phyloP scores from a whole-genome alignment of 2,329 filamentous ascomycete species.

The Arthrobotrys megalospora region DNA sequence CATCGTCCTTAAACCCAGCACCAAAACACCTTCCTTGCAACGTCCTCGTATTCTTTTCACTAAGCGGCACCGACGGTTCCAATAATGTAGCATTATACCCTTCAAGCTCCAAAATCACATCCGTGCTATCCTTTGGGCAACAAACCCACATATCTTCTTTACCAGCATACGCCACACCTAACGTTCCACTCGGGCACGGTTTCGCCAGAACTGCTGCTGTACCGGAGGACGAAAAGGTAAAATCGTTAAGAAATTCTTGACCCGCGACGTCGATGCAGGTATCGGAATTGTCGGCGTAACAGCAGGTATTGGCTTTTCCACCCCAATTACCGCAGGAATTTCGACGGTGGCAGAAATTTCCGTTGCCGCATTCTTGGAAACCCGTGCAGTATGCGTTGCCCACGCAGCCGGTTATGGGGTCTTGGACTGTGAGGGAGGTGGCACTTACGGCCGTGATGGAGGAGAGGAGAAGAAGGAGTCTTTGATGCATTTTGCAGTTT shows the following conservation, averaged over 20 bases:
- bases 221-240: slow-evolving; percentile 6
- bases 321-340: slow-evolving; percentile 34
- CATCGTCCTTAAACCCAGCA: background rate
- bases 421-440: background rate
- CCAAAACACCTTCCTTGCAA: slow-evolving; percentile 12
- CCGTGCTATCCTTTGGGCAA: background rate
- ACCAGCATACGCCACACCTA: background rate
- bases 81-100: slow-evolving; percentile 21
- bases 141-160: background rate
- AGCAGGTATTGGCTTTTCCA: slow-evolving; percentile 8
- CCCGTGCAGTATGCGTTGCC: slow-evolving; percentile 19
- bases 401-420: slow-evolving; percentile 6
- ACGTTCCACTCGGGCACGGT: slow-evolving; percentile 4
- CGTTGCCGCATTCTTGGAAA: background rate
- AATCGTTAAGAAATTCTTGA: background rate
- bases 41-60: background rate
- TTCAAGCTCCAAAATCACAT: slow-evolving; percentile 13
- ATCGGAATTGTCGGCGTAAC: slow-evolving; percentile 1
- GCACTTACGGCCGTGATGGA: slow-evolving; percentile 2
- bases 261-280: slow-evolving; percentile 2
- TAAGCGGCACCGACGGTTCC: background rate
- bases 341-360: slow-evolving; percentile 12
- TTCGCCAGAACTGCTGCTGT: slow-evolving; percentile 2
- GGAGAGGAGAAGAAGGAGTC: background rate
- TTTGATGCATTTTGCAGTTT: slow-evolving; percentile 20